A percentile compares a stretch with the other conserved stretches of the same genome.
Evolutionary conservation across 2,329 filamentous ascomycete genomes (phyloP).

Genomic region (Beauveria bassiana): DNA sequence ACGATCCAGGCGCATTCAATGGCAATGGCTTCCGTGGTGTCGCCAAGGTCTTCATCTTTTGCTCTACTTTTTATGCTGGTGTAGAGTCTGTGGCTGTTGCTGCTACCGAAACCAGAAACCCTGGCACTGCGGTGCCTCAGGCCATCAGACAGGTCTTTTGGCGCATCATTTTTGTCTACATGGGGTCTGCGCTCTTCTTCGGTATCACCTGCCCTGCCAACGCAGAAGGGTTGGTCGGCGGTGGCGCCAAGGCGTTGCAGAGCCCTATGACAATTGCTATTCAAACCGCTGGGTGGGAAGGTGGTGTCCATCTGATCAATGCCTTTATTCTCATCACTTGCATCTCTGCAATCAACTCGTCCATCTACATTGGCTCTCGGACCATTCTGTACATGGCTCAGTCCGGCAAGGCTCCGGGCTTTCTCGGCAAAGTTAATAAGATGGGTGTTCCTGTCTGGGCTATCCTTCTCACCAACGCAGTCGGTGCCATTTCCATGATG

Average conservation of each 20-base stretch:
- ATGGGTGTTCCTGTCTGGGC: slow-evolving; percentile 54
- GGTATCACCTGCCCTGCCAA: slow-evolving; percentile 67
- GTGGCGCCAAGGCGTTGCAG: slow-evolving; percentile 52
- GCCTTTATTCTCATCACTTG: slow-evolving; percentile 69
- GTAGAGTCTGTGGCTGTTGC: slow-evolving; percentile 57
- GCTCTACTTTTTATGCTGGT: slow-evolving; percentile 63
- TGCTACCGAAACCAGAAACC: slow-evolving; percentile 53
- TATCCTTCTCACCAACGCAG: slow-evolving; percentile 61
- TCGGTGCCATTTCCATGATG: slow-evolving; percentile 68
- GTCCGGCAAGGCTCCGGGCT: slow-evolving; percentile 59
- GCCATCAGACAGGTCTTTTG: slow-evolving; percentile 55
- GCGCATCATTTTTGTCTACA: slow-evolving; percentile 55
- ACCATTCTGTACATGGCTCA: slow-evolving; percentile 72
- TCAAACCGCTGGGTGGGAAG: slow-evolving; percentile 64
- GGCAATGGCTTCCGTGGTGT: slow-evolving; percentile 59
- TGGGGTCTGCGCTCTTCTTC: slow-evolving; percentile 67
- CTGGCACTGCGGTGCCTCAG: slow-evolving; percentile 45
- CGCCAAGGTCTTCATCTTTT: slow-evolving; percentile 60
- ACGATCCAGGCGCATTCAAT: slow-evolving; percentile 59
- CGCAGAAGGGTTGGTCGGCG: slow-evolving; percentile 42
- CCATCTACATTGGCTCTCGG: slow-evolving; percentile 69
- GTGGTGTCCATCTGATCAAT: slow-evolving; percentile 69
- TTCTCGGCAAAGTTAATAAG: slow-evolving; percentile 60
- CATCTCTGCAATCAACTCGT: slow-evolving; percentile 63
- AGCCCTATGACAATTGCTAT: slow-evolving; percentile 69